Base-by-base conservation (phyloP, 164 flowering plant genomes). In the Taxillus chinensis region DNA sequence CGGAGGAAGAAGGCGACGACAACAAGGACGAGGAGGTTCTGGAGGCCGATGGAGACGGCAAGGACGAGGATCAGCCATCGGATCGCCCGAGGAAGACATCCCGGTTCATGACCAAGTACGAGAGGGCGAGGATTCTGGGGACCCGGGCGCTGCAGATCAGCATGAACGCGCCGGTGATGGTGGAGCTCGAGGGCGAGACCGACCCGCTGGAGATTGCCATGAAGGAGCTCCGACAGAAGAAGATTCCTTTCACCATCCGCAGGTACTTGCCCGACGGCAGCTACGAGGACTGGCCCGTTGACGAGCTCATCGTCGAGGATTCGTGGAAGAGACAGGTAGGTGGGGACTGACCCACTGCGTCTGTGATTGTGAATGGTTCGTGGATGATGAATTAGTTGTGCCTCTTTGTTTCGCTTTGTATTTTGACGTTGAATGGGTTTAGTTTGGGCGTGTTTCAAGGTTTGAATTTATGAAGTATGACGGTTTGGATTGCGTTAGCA, bases 271-370 rank as follows among this genome's bases (percentile, higher is more conserved):
- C 61, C 10, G 61, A 58, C 13, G 61, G 61, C 78, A 90, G 96
- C 70, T 89, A 79, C 16, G 98, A 89, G 67, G 98, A 91, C 57
- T 91, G 98, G 96, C 96, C 96, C 41, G 98, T 91, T 7, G 95
- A 91, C 77, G 98, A 91, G 67, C 64, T 91, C 74, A 92, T 89
- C 43, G 98, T 92, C 51, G 98, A 92, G 69, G 98, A 92, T 64
- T 83, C 96, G 0, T 92, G 98, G 98, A 92, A 87, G 81, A 83
- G 96, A 70, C 98, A 92, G 68, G 98, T 92, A 5, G 98, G 96
- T 11, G 96, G 95, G 12, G 92, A 82, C 70, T 82, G 70, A 79
- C 67, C 57, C 27, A 27, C 27, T 27, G 27, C 0, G 27, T 27
- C 27, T 0, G 27, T 27, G 27, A 27, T 27, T 27, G 27, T 27